Evolutionary conservation across 805 yeast genomes (phyloP), one percentile per base, ranked within the genome.

Genomic region (Candida dajiaensis): DNA sequence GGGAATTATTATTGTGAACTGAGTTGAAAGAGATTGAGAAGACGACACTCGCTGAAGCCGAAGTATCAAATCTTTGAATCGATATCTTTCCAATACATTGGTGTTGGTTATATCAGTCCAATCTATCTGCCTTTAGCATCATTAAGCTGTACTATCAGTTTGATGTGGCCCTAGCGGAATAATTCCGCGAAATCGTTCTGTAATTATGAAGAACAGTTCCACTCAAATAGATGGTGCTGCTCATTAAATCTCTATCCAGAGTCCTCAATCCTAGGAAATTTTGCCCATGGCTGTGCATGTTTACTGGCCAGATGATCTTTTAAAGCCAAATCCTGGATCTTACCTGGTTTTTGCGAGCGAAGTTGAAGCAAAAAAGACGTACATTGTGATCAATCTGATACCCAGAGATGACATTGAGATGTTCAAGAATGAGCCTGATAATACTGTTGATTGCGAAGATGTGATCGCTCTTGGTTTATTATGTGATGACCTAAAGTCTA

Each of bases 271-370:
- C 31, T 4, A 28, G 11, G 31, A 28, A 11, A 4, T 4, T n/a
- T 28, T 33, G 20, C 11, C 20, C 7, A 50, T 48, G 52, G 29
- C 51, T 10, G 33, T 51, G 25, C 61, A 66, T 39, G 55, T 63
- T 16, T 64, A 52, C 50, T 66, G 69, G 69, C 69, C 70, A 10
- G 39, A 45, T 19, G 64, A 63, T 43, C 63, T 64, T 16, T 49
- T 62, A 25, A 46, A 44, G n/a, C 21, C 16, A 4, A 13, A 3
- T 2, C 11, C 15, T 36, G 39, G 16, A 3, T 18, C 10, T 9
- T 12, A 19, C 3, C 20, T 33, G 36, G 36, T 33, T 10, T 12
- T 33, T 11, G 36, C 36, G 3, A 6, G 36, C 44, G 44, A 47
- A 44, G 7, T 20, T 41, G 39, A 20, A 12, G 15, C 39, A 4